phyloP scores from a whole-genome alignment of 2,329 filamentous ascomycete genomes.

The Hymenotorrendiella dingleyae region DNA sequence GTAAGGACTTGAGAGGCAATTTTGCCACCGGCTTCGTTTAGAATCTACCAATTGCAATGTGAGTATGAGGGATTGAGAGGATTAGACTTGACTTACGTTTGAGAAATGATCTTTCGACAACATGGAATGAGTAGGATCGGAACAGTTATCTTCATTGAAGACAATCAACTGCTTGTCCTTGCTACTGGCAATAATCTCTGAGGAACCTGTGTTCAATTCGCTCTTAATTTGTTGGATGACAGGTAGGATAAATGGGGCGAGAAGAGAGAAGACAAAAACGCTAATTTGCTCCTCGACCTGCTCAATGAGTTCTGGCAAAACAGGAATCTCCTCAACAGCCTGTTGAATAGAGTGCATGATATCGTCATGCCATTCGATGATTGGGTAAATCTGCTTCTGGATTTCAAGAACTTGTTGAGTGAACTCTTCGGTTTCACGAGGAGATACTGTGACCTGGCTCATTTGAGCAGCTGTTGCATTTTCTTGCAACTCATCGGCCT shows the following conservation, averaged over 20 bases:
- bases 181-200: constrained; percentile 81
- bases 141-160: constrained; percentile 70
- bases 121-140: constrained; percentile 91
- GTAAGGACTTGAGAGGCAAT: constrained; percentile 71
- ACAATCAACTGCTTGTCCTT: constrained; percentile 80
- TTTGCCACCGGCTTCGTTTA: constrained; percentile 84
- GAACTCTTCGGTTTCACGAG: constrained; percentile 77
- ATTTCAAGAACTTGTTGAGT: constrained; percentile 69
- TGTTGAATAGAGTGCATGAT: constrained; percentile 73
- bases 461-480: constrained; percentile 72
- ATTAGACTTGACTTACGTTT: constrained; percentile 24
- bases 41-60: constrained; percentile 39
- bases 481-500: constrained; percentile 72
- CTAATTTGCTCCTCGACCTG: constrained; percentile 83
- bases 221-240: constrained; percentile 81
- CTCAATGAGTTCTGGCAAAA: constrained; percentile 79
- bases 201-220: constrained; percentile 79
- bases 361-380: constrained; percentile 86
- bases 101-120: constrained; percentile 89
- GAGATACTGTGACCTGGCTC: constrained; percentile 66
- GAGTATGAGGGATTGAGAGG: background rate
- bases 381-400: constrained; percentile 77
- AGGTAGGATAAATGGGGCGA: constrained; percentile 82
- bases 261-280: constrained; percentile 83
- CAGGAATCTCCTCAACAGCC: constrained; percentile 77